Base-by-base conservation (phyloP, 139 green algal species). In the Asterochloris sp. region DNA sequence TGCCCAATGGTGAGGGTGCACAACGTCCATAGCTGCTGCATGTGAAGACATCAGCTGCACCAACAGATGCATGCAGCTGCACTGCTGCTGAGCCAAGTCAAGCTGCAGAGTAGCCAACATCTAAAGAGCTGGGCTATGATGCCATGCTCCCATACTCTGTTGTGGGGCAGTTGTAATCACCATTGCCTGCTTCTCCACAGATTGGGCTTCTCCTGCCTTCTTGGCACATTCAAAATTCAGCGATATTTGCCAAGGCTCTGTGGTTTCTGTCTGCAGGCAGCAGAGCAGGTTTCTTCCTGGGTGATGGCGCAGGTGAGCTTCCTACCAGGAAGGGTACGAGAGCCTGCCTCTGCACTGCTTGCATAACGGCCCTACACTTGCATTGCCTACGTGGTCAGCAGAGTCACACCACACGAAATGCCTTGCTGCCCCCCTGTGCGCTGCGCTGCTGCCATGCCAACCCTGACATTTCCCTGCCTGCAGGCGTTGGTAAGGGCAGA, bases 401-500 rank as follows among this genome's bases (percentile, higher is more conserved):
- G 38, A 54, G 38, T 6, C 38, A 54, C 38, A 54, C 38, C 38
- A 54, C 38, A 54, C 6, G 38, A 54, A 54, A 54, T 54, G 38
- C 38, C 38, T 54, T 54, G 38, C 38, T 54, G 38, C 38, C 38
- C 38, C 38, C 38, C 38, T 54, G 38, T 54, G 38, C 6, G 38
- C 38, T 54, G 38, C 38, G 38, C 38, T 54, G 38, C 38, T 54
- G 38, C 38, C 38, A 2, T 6, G 38, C 38, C 38, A 2, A 54
- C 38, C 38, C 38, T 54, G 38, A 54, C 38, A 54, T 6, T 54
- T 2, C 66, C 66, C 6, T 71, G 66, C 66, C 17, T 21, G 94
- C 94, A 21, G 93, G 95, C 26, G 93, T 98, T 76, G 95, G 95
- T 78, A 98, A 96, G 83, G 95, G 93, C 0, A 83, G 94, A 6